These are phyloP conservation scores for Pueraria montana DNA, from an alignment of 306 rosid species.

Conservation along the genomic window DNA sequence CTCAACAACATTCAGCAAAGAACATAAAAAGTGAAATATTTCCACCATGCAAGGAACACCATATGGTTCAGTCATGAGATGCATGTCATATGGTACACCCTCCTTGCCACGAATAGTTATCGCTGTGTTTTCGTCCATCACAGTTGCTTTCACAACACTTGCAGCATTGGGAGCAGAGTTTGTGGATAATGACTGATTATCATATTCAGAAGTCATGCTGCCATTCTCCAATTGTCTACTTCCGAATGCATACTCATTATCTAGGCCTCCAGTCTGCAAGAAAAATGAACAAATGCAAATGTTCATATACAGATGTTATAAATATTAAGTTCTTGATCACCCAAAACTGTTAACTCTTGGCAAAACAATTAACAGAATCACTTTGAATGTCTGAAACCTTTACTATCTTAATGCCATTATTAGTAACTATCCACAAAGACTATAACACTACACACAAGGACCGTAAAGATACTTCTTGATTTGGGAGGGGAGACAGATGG, in stretches of 20 bases:
- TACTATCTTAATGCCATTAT: constrained; percentile 10
- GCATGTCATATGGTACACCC: constrained; percentile 71
- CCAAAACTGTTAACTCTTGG: constrained; percentile 42
- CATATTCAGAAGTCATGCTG: constrained; percentile 72
- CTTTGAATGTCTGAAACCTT: constrained; percentile 15
- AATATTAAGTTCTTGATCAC: constrained; percentile 39
- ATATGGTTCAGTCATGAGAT: constrained; percentile 88
- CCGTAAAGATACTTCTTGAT: background rate
- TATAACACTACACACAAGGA: constrained; percentile 13
- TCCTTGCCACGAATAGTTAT: constrained; percentile 69
- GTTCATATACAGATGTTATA: constrained; percentile 33
- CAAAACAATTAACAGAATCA: constrained; percentile 26
- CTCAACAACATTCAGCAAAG: constrained; percentile 85
- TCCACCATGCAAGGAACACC: constrained; percentile 99
- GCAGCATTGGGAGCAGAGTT: constrained; percentile 61
- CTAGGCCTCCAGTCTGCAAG: constrained; percentile 72
- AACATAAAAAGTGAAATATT: constrained; percentile 89
- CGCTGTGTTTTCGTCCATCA: constrained; percentile 65
- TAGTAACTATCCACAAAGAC: constrained; percentile 20
- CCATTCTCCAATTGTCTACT: constrained; percentile 85
- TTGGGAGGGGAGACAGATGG: background rate
- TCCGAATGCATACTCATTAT: constrained; percentile 75
- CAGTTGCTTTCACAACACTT: constrained; percentile 61
- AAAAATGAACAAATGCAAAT: constrained; percentile 35
- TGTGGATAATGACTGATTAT: constrained; percentile 65